A percentile compares a stretch with the other conserved stretches of the same genome.
phyloP scores from a whole-genome alignment of 106 monocot genomes.

The Dendrobium nobile region DNA sequence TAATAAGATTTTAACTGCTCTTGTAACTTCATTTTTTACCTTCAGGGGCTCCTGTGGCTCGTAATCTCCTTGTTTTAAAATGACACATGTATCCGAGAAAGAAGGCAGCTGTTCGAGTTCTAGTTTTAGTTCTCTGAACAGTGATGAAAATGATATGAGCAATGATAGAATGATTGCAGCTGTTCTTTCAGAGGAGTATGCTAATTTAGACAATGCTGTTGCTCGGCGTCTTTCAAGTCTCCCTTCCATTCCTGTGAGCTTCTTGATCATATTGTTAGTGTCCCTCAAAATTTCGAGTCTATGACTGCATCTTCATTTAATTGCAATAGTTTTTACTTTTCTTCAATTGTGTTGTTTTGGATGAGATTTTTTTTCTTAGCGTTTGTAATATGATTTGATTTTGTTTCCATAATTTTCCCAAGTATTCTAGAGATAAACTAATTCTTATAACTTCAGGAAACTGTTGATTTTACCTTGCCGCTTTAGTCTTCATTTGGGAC shows the following conservation, averaged over 20 bases:
- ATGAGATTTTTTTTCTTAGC: not conserved
- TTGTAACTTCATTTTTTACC: not conserved
- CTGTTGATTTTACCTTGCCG: not conserved
- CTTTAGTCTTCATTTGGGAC: not conserved
- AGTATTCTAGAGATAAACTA: not conserved
- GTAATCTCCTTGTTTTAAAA: conserved; percentile 5
- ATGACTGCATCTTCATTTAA: not conserved
- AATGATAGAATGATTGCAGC: conserved; percentile 90
- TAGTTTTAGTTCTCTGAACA: conserved; percentile 40
- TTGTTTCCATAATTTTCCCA: not conserved
- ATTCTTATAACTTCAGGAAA: not conserved
- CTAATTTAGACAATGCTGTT: conserved; percentile 67
- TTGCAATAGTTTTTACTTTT: not conserved
- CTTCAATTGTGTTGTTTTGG: not conserved
- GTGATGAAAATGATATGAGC: conserved; percentile 38
- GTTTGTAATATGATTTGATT: not conserved
- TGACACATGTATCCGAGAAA: conserved; percentile 24
- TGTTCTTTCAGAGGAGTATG: conserved; percentile 87
- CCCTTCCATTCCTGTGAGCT: conserved; percentile 74
- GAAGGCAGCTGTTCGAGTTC: conserved; percentile 33
- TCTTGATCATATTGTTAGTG: not conserved
- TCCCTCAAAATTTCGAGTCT: not conserved
- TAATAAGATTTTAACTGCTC: not conserved
- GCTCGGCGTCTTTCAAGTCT: conserved; percentile 59
- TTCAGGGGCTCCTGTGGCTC: not conserved